Percentiles rank a stretch among this genome's conserved stretches.
These are phyloP conservation scores for Tubosaeta sp. DNA, from an alignment of 768 basidiomycete species.

Conservation along the genomic window DNA sequence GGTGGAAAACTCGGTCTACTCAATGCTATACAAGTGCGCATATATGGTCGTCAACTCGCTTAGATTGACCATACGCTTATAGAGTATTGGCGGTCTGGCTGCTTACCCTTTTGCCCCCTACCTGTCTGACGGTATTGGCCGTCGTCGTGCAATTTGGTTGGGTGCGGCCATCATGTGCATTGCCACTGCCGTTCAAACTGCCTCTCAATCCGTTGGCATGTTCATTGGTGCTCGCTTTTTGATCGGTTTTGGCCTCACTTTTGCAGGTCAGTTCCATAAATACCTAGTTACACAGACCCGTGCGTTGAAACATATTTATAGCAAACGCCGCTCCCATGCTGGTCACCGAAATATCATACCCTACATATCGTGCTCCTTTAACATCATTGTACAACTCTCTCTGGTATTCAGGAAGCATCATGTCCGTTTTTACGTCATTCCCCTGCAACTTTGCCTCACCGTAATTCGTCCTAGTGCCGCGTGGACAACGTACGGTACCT, in stretches of 20 bases:
- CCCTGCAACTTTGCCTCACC: neutral
- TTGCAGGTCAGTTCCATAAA: slow-evolving; percentile 44
- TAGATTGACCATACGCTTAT: neutral
- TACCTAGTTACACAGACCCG: neutral
- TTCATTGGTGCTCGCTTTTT: slow-evolving; percentile 80
- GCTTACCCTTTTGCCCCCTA: slow-evolving; percentile 71
- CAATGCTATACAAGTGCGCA: slow-evolving; percentile 65
- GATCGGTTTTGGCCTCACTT: slow-evolving; percentile 74
- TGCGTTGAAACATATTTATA: slow-evolving; percentile 17
- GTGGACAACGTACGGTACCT: slow-evolving; percentile 84
- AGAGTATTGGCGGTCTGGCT: slow-evolving; percentile 69
- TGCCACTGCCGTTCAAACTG: slow-evolving; percentile 66
- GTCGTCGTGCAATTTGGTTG: slow-evolving; percentile 59
- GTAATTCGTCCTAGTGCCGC: slow-evolving; percentile 46
- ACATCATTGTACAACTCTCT: slow-evolving; percentile 80
- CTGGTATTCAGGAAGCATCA: slow-evolving; percentile 81
- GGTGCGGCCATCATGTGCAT: slow-evolving; percentile 70
- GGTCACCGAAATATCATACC: slow-evolving; percentile 84
- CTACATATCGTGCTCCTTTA: slow-evolving; percentile 72
- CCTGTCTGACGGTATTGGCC: slow-evolving; percentile 67
- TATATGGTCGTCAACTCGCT: neutral
- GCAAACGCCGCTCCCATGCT: slow-evolving; percentile 77
- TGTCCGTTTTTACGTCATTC: slow-evolving; percentile 40
- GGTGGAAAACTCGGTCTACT: slow-evolving; percentile 60
- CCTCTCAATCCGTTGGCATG: slow-evolving; percentile 68